phyloP scores from a whole-genome alignment of 2,329 filamentous ascomycete genomes.

The Diaporthe sp. region DNA sequence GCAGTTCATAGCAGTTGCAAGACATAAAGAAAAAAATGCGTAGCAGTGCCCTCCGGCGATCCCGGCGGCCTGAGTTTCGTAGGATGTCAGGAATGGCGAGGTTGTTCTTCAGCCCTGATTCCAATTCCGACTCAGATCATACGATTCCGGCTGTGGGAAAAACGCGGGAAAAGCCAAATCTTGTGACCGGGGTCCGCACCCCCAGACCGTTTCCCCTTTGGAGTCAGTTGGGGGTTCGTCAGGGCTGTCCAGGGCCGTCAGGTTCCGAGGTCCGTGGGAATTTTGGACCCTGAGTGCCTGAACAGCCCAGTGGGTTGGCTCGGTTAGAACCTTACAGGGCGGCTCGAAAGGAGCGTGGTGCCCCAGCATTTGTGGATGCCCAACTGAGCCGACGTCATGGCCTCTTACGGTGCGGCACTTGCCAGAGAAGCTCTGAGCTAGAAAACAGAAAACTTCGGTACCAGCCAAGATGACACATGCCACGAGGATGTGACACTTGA shows the following conservation, averaged over 20 bases:
- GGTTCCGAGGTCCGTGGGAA: constrained; percentile 11
- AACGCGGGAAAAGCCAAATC: constrained; percentile 1
- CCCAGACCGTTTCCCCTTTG: constrained; percentile 18
- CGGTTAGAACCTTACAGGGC: constrained; percentile 17
- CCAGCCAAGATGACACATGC: background rate
- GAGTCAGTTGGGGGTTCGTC: background rate
- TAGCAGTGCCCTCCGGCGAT: constrained; percentile 5
- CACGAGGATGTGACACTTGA: constrained; percentile 6
- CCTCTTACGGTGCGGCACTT: background rate
- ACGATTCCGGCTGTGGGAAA: constrained; percentile 10
- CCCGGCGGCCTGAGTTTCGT: background rate
- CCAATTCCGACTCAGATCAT: constrained; percentile 11
- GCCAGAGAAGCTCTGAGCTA: background rate
- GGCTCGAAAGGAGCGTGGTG: background rate
- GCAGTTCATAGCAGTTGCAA: background rate
- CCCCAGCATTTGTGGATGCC: constrained; percentile 11
- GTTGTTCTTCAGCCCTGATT: constrained; percentile 7
- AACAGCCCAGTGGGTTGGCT: background rate
- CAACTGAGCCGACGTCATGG: background rate
- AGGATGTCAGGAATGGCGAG: constrained; percentile 13
- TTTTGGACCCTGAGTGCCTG: constrained; percentile 3
- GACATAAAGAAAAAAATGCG: background rate
- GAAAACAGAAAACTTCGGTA: constrained; percentile 12
- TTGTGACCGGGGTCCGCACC: constrained; percentile 2
- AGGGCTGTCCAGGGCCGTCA: background rate